phyloP scores from a whole-genome alignment of 2,329 filamentous ascomycete species.

The Pseudogymnoascus sp. region DNA sequence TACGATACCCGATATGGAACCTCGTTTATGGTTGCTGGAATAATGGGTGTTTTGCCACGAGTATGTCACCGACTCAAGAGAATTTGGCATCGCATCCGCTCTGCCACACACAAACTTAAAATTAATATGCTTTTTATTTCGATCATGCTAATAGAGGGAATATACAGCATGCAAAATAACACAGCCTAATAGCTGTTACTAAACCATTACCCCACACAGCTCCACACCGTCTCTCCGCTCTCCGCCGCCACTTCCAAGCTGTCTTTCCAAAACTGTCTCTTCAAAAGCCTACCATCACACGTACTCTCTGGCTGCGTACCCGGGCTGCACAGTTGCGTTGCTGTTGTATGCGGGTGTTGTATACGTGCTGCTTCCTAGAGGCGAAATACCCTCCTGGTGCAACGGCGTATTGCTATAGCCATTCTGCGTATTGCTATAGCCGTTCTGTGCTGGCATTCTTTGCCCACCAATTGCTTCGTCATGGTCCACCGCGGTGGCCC shows the following conservation, averaged over 20 bases:
- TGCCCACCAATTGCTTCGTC: background rate
- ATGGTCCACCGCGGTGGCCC: constrained; percentile 3
- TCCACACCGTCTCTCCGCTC: background rate
- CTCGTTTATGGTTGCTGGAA: background rate
- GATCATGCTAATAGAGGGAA: background rate
- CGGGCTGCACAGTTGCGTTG: background rate
- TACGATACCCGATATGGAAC: background rate
- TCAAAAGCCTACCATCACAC: background rate
- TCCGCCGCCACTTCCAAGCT: background rate
- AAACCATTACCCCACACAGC: background rate
- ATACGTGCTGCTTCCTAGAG: background rate
- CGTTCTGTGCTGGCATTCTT: background rate
- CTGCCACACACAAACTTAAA: background rate
- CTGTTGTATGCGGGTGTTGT: background rate
- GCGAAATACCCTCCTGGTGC: background rate
- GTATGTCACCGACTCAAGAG: background rate
- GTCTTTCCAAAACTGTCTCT: background rate
- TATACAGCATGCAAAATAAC: background rate
- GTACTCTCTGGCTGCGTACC: background rate
- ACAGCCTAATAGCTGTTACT: background rate
- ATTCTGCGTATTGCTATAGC: background rate
- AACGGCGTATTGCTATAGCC: background rate
- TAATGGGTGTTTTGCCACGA: background rate
- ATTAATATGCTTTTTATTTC: background rate
- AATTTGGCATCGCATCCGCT: background rate